A percentile compares a stretch with the other conserved stretches of the same genome.
Evolutionary conservation across 805 yeast genomes (phyloP).

Genomic region (Grigorovia jiainica): DNA sequence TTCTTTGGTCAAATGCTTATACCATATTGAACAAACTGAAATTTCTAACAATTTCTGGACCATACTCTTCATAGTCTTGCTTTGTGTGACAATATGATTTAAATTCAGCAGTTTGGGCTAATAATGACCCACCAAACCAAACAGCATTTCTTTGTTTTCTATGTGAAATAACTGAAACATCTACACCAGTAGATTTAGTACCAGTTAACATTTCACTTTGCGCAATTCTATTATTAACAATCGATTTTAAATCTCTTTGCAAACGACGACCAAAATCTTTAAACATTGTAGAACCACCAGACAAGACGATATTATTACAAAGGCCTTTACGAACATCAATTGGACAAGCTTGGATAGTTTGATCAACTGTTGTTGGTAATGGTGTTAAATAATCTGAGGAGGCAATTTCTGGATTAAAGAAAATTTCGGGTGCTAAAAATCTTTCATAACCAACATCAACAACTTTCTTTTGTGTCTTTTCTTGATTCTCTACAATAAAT

Average conservation of each 20-base stretch:
- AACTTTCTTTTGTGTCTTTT: conserved; percentile 47
- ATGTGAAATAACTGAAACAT: conserved; percentile 93
- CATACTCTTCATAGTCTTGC: conserved; percentile 94
- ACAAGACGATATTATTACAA: conserved; percentile 87
- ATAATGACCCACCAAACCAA: conserved; percentile 96
- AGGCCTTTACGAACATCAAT: conserved; percentile 96
- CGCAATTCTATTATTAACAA: conserved; percentile 84
- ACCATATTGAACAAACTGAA: conserved; percentile 91
- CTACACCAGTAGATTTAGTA: conserved; percentile 82
- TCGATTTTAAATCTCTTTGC: conserved; percentile 82
- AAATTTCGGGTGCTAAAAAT: conserved; percentile 97
- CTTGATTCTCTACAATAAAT: conserved; percentile 74
- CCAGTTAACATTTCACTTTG: conserved; percentile 68
- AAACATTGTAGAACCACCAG: conserved; percentile 98
- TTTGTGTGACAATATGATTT: conserved; percentile 94
- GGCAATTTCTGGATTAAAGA: conserved; percentile 95
- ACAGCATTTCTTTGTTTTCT: conserved; percentile 97
- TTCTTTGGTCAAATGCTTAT: too few species aligned
- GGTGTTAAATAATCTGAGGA: conserved; percentile 94
- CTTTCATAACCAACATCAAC: conserved; percentile 97
- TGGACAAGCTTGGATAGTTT: conserved; percentile 89
- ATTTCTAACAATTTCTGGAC: conserved; percentile 96
- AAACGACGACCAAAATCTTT: conserved; percentile 95
- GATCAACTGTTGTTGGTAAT: conserved; percentile 90
- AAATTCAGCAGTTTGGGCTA: conserved; percentile 96